phyloP scores from a whole-genome alignment of 257 asterid species.

The Solanum chmielewskii region DNA sequence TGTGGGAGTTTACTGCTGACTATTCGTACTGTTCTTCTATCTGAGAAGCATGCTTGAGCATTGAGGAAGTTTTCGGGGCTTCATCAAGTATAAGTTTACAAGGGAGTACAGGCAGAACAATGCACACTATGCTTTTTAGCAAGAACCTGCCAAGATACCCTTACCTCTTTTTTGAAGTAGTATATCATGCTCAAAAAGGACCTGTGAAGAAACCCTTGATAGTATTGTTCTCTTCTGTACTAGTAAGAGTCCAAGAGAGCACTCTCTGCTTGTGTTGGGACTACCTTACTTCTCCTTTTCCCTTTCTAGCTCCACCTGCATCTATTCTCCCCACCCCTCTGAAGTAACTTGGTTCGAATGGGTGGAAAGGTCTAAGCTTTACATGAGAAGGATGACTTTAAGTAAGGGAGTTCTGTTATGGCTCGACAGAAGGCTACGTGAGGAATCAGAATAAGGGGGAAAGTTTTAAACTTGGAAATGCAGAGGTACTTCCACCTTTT shows the following conservation, averaged over 20 bases:
- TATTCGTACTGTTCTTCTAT: not conserved
- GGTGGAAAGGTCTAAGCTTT: not conserved
- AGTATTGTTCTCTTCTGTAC: not conserved
- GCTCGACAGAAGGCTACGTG: not conserved
- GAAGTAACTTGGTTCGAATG: not conserved
- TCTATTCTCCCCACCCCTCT: not conserved
- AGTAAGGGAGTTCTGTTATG: not conserved
- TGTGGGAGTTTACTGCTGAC: not conserved
- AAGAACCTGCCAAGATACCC: not conserved
- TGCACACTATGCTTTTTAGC: not conserved
- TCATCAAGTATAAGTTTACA: not conserved
- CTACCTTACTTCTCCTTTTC: not conserved
- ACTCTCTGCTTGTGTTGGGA: not conserved
- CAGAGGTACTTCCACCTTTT: not conserved
- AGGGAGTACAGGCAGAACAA: not conserved
- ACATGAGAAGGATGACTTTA: not conserved
- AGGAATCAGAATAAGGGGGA: not conserved
- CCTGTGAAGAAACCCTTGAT: not conserved
- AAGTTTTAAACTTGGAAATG: not conserved
- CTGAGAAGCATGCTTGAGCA: not conserved
- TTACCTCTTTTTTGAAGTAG: not conserved
- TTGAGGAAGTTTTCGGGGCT: not conserved
- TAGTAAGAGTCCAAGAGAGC: not conserved
- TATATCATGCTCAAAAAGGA: not conserved
- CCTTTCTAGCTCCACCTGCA: not conserved